Base-by-base conservation (phyloP, 192 early-diverging fungal genomes). In the Kickxella alabastrina region DNA sequence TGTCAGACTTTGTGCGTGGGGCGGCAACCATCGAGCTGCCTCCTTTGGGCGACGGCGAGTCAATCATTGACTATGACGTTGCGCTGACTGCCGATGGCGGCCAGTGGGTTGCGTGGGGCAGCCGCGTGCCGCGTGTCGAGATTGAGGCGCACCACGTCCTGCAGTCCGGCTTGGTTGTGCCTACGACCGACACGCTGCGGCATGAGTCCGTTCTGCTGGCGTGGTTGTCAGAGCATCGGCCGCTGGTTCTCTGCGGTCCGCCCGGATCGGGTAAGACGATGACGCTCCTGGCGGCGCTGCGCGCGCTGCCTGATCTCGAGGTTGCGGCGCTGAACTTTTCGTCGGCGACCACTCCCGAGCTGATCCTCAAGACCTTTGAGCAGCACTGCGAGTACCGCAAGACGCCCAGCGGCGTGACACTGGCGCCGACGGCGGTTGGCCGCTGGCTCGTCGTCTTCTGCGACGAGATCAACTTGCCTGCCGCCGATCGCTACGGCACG, bases 251-350 rank as follows among this genome's bases (percentile, higher is more conserved):
- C 24, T 99, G 98, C 67, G 98, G 98, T 39, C 96, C 98, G 52
- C 98, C 98, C 6, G 98, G 98, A 24, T 94, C 92, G 21, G 96
- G 95, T 62, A 98, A 99, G 79, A 99, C 95, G 28, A 99, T 98
- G 98, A 98, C 98, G 3, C 67, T 99, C 28, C 90, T 98, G 68
- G 86, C 92, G 48, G 93, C 94, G 2, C 77, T 99, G 43, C 89
- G 98, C 18, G 92, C 90, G 56, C 68, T 97, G 26, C 85, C 92
- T 5, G 92, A 95, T 48, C 87, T 96, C 81, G 93, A 99, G 65
- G 95, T 99, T 2, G 92, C 92, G 2, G 93, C 90, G 57, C 89
- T 99, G 43, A 99, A 99, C 67, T 99, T 99, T 64, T 98, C 96
- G 17, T 92, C 92, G 63, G 97, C 93, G 6, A 97, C 97, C 3